Evolutionary conservation across 176 grass and related monocot genomes (phyloP).

Genomic region (Lolium multiflorum): DNA sequence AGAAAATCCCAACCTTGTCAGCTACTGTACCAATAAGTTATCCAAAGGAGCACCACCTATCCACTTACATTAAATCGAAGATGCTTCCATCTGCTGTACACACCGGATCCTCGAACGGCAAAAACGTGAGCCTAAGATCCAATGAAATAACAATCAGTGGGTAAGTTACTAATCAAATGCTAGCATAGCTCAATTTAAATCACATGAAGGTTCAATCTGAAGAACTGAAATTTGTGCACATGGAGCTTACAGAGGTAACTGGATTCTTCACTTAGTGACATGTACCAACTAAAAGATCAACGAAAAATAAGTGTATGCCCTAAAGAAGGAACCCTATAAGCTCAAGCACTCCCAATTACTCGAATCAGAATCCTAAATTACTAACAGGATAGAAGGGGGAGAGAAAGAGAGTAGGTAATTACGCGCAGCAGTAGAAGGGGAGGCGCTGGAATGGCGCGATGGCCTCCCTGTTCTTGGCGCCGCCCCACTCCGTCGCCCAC

Average conservation of each 20-base stretch:
- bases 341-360: conserved; percentile 5
- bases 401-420: conserved; percentile 18
- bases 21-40: neutral
- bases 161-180: conserved; percentile 4
- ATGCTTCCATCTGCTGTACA: conserved; percentile 84
- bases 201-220: neutral
- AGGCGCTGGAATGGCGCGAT: conserved; percentile 81
- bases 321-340: conserved; percentile 41
- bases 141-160: conserved; percentile 35
- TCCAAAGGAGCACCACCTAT: neutral
- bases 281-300: conserved; percentile 3
- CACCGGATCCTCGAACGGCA: conserved; percentile 92
- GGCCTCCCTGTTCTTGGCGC: conserved; percentile 83
- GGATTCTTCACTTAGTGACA: neutral
- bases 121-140: conserved; percentile 75
- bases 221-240: conserved; percentile 30
- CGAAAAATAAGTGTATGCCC: neutral
- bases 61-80: conserved; percentile 91
- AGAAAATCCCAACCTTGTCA: conserved; percentile 11
- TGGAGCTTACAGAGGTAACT: neutral
- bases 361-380: conserved; percentile 27
- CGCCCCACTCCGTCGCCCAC: conserved; percentile 98
- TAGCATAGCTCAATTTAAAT: conserved; percentile 17
- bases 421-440: conserved; percentile 99
- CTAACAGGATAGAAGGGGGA: neutral